Base-by-base conservation (phyloP, 306 rosid species). In the Prunus padus region DNA sequence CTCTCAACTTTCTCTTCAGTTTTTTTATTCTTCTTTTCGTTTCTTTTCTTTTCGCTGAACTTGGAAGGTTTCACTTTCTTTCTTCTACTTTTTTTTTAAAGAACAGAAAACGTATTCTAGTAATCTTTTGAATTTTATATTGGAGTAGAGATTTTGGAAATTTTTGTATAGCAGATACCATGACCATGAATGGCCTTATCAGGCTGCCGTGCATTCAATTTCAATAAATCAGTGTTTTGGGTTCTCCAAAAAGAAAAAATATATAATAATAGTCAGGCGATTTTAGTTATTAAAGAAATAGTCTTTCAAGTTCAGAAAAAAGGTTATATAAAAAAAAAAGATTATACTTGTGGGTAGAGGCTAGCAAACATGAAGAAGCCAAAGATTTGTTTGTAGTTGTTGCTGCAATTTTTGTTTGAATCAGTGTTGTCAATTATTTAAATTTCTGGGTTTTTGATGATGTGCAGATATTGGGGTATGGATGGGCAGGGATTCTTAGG, bases 401-500 rank as follows among this genome's bases (percentile, higher is more conserved):
- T 40, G 49, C 51, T 65, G 31, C 49, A 9, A 22, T 13, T 22
- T 15, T 40, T 40, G 2, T 30, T 19, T 31, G 49, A 11, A 25
- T 65, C 67, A 19, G 5, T 52, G 30, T 49, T 9, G 3, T 80
- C 44, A 23, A 72, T n/a, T 62, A 9, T 31, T 46, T 70, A 22
- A 20, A 46, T 46, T 51, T 50, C 23, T 57, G 5, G 3, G 33
- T 33, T 56, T 18, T 44, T 7, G 28, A 56, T 67, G 65, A 40
- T 69, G 28, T 78, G 88, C 90, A 95, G 99, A 59, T 95, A n/a
- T 40, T 95, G 69, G 99, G 99, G n/a, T 95, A 95, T 88, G 99
- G 99, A 74, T 95, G 99, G 99, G 99, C 99, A 79, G 99, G 99
- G 69, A 86, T 95, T 82, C 88, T 95, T 15, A 89, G 99, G 81